phyloP scores from a whole-genome alignment of 2,329 filamentous ascomycete genomes.

The Dothidotthia symphoricarpi region DNA sequence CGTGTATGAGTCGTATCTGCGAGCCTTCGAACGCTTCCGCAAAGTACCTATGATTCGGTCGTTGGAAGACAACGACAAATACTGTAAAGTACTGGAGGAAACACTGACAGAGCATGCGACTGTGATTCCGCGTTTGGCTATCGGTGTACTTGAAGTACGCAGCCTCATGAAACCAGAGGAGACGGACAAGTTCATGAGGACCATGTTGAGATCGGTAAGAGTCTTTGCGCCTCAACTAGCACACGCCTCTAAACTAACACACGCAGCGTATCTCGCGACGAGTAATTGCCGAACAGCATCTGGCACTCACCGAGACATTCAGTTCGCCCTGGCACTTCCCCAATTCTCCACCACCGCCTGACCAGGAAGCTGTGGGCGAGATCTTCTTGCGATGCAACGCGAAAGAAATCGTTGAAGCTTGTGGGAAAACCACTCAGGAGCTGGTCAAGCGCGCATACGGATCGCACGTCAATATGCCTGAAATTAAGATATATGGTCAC shows the following conservation, averaged over 20 bases:
- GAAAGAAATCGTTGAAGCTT: conserved; percentile 81
- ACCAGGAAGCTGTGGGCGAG: conserved; percentile 86
- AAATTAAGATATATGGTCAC: conserved; percentile 81
- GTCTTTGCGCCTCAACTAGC: too few relatives aligned
- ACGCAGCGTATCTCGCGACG: conserved; percentile 82
- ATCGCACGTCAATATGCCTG: conserved; percentile 67
- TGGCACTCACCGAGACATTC: conserved; percentile 92
- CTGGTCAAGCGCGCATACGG: conserved; percentile 76
- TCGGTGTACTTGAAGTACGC: conserved; percentile 89
- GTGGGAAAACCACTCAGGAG: conserved; percentile 71
- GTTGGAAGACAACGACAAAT: conserved; percentile 82
- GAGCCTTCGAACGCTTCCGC: conserved; percentile 89
- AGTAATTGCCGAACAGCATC: conserved; percentile 95
- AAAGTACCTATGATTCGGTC: conserved; percentile 79
- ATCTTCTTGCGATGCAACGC: conserved; percentile 93
- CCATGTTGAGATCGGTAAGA: conserved; percentile 78
- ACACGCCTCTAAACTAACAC: not conserved
- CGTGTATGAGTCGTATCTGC: conserved; percentile 95
- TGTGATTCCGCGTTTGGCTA: conserved; percentile 90
- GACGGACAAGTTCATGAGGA: conserved; percentile 94
- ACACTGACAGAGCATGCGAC: conserved; percentile 85
- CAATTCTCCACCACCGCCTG: conserved; percentile 62
- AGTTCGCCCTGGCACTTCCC: conserved; percentile 88
- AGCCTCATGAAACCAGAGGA: conserved; percentile 76
- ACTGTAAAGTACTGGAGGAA: conserved; percentile 76